Percentiles rank a stretch among this genome's conserved stretches.
Evolutionary conservation across 2,329 filamentous ascomycete species (phyloP).

Genomic region (Sclerotinia glacialis): DNA sequence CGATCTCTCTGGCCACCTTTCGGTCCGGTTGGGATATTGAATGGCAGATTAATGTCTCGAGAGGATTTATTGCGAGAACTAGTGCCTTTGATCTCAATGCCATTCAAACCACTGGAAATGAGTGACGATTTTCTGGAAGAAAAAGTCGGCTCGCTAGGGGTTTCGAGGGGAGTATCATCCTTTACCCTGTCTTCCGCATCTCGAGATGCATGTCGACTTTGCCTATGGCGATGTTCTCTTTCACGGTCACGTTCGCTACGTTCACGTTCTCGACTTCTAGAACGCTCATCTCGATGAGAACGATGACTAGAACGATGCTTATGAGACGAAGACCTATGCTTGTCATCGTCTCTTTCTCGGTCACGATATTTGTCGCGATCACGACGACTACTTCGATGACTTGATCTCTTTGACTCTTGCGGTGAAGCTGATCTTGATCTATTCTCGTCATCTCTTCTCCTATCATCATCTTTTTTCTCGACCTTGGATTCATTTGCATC

Average conservation of each 20-base stretch:
- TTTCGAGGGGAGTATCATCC: slow-evolving; percentile 23
- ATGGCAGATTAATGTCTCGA: slow-evolving; percentile 34
- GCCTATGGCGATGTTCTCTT: slow-evolving; percentile 42
- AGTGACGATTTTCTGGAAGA: slow-evolving; percentile 28
- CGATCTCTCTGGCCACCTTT: slow-evolving; percentile 28
- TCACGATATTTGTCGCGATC: slow-evolving; percentile 54
- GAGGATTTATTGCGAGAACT: slow-evolving; percentile 32
- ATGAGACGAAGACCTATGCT: slow-evolving; percentile 42
- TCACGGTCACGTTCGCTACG: slow-evolving; percentile 45
- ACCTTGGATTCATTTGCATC: slow-evolving; percentile 26
- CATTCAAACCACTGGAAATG: slow-evolving; percentile 28
- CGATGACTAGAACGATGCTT: slow-evolving; percentile 48
- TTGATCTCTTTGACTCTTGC: slow-evolving; percentile 54
- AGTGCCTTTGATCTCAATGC: slow-evolving; percentile 39
- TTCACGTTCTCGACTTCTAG: slow-evolving; percentile 48
- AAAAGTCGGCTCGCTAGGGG: slow-evolving; percentile 26
- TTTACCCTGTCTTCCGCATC: slow-evolving; percentile 28
- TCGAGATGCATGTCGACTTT: slow-evolving; percentile 32
- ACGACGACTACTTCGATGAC: slow-evolving; percentile 56
- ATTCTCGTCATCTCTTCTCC: slow-evolving; percentile 46
- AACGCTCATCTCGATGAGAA: slow-evolving; percentile 47
- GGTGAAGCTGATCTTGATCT: slow-evolving; percentile 65
- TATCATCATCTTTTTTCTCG: slow-evolving; percentile 28
- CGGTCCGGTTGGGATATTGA: slow-evolving; percentile 37
- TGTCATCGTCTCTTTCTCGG: slow-evolving; percentile 45